Base-by-base conservation (phyloP, 1,284 basidiomycete species). In the Cryptococcus depauperatus region DNA sequence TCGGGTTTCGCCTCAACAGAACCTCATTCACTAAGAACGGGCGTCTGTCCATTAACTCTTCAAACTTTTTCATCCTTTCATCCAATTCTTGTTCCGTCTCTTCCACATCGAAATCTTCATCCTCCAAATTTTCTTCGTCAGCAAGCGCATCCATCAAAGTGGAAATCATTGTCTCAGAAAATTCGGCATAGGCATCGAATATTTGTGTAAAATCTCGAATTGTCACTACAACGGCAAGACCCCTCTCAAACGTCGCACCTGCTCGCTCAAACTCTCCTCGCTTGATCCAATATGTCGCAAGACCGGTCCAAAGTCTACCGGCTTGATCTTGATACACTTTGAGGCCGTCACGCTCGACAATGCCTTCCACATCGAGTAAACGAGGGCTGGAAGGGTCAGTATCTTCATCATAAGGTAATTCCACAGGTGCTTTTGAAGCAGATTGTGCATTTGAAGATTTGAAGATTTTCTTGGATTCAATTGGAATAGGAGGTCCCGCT, bases 211-310 rank as follows among this genome's bases (percentile, higher is more conserved):
- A 99, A 73, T 98, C 95, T 21, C 91, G 82, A 52, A 97, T 85
- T 0, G 95, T 97, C 61, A 98, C 75, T 14, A 97, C 92, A 1
- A 75, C 76, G 9, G 79, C 76, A 53, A 97, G 79, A 8, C 91
- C 93, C 23, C 80, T 73, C 69, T 98, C 95, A 64, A 98, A 98
- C 0, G 84, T 90, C 45, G 77, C 76, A 59, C 80, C 84, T 7
- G 86, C 90, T 46, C 83, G 79, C 45, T 92, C 91, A 61, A 99
- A 92, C 64, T 97, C 93, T 53, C 81, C 88, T 2, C 90, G 82
- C 72, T 96, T 95, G 73, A 95, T 92, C 91, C 92, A 98, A 66
- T 95, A 98, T 1, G 93, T 97, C 3, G 93, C 93, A 29, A 98
- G 70, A 0, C 93, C 93, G 4, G 90, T 88, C 91, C 92, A 99